phyloP scores from a whole-genome alignment of 176 grass and related monocot genomes.

The Avena eriantha region DNA sequence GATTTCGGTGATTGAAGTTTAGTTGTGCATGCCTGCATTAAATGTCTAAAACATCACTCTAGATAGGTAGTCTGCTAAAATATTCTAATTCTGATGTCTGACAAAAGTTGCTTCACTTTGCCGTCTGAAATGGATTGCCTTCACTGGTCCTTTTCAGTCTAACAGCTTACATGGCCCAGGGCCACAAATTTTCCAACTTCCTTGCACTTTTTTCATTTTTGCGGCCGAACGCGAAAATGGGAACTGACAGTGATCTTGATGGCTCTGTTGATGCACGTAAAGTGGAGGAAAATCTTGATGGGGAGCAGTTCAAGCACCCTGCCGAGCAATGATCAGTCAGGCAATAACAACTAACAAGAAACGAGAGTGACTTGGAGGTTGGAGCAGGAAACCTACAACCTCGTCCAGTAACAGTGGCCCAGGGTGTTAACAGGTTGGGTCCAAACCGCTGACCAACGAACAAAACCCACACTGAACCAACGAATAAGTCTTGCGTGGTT shows the following conservation, averaged over 20 bases:
- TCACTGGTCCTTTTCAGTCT: background rate
- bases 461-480: background rate
- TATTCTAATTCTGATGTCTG: background rate
- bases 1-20: slow-evolving; percentile 7
- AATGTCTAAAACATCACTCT: background rate
- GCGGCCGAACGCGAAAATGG: background rate
- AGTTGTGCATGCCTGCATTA: slow-evolving; percentile 1
- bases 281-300: background rate
- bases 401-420: background rate
- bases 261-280: background rate
- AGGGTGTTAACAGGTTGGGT: background rate
- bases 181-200: slow-evolving; percentile 7
- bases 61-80: background rate
- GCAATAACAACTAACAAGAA: background rate
- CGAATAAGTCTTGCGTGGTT: background rate
- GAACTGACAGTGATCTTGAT: background rate
- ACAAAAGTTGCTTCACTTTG: background rate
- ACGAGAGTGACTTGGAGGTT: background rate
- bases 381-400: background rate
- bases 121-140: background rate
- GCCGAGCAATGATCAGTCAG: background rate
- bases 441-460: background rate
- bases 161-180: slow-evolving; percentile 2
- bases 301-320: background rate
- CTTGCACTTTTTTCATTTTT: background rate